A percentile compares a stretch with the other conserved stretches of the same genome.
These are phyloP conservation scores for Pythium biforme DNA, from an alignment of 352 stramenopile genomes.

Conservation along the genomic window DNA sequence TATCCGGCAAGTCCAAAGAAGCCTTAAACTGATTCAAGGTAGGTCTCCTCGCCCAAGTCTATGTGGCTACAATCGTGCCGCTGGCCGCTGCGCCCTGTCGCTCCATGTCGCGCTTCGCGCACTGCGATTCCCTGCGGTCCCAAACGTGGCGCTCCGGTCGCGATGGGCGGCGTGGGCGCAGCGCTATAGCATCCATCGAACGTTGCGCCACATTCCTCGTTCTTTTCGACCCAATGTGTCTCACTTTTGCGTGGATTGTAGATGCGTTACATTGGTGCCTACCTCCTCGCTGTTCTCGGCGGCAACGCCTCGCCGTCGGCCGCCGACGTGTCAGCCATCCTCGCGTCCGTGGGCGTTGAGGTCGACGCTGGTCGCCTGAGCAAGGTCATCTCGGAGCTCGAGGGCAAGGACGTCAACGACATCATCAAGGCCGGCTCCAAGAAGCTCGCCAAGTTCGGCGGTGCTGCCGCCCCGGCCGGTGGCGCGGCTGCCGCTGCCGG, in stretches of 20 bases:
- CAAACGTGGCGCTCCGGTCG: too few species aligned
- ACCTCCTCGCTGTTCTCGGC: constrained; percentile 94
- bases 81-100: background rate
- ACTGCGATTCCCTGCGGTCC: too few species aligned
- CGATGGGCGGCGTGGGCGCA: too few species aligned
- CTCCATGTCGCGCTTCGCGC: background rate
- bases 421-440: constrained; percentile 77
- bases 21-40: constrained; percentile 94
- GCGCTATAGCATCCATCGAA: too few species aligned
- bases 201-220: too few species aligned
- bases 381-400: constrained; percentile 77
- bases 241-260: constrained; percentile 23
- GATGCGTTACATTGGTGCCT: constrained; percentile 98
- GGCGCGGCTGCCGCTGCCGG: constrained; percentile 46
- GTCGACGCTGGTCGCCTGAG: constrained; percentile 66
- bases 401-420: constrained; percentile 81
- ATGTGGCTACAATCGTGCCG: background rate
- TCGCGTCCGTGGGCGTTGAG: constrained; percentile 90
- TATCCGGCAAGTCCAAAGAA: constrained; percentile 87
- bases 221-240: too few species aligned
- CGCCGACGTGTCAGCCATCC: constrained; percentile 91
- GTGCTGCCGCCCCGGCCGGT: constrained; percentile 51
- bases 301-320: constrained; percentile 88
- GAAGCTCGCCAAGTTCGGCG: constrained; percentile 85
- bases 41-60: background rate